Conservation (phyloP, 768 basidiomycete genomes). For the Sporobolomyces phaffii region DNA sequence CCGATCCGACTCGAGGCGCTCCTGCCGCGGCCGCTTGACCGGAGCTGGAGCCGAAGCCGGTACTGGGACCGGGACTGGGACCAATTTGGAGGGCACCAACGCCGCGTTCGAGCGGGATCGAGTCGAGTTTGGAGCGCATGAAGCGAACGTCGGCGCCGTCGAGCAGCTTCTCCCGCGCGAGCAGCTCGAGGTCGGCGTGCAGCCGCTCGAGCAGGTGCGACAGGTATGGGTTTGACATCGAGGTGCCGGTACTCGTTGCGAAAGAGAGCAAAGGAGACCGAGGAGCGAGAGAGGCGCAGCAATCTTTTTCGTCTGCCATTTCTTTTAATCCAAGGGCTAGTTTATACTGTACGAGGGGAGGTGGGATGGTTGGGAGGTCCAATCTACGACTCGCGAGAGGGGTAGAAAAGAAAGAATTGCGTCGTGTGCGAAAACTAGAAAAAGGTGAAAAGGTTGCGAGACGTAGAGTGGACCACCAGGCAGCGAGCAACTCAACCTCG, state of each 20-base stretch:
- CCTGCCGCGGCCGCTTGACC: background rate
- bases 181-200: slow-evolving; percentile 57
- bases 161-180: slow-evolving; percentile 56
- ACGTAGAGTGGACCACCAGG: too few species aligned
- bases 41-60: too few species aligned
- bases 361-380: too few species aligned
- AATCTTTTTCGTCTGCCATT: background rate
- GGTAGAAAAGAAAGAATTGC: too few species aligned
- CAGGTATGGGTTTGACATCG: slow-evolving; percentile 49
- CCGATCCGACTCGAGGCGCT: background rate
- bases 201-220: slow-evolving; percentile 59
- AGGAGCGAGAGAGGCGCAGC: background rate
- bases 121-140: slow-evolving; percentile 53
- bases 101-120: slow-evolving; percentile 24
- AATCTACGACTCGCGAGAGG: too few species aligned
- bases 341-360: background rate
- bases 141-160: slow-evolving; percentile 52
- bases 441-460: background rate
- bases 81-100: background rate
- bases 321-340: background rate
- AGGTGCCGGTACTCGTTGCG: too few species aligned
- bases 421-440: too few species aligned
- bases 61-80: too few species aligned
- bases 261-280: background rate
- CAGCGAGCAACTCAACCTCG: background rate